These are phyloP conservation scores for Aspergillus niger DNA, from an alignment of 2,329 filamentous ascomycete species.

Conservation along the genomic window DNA sequence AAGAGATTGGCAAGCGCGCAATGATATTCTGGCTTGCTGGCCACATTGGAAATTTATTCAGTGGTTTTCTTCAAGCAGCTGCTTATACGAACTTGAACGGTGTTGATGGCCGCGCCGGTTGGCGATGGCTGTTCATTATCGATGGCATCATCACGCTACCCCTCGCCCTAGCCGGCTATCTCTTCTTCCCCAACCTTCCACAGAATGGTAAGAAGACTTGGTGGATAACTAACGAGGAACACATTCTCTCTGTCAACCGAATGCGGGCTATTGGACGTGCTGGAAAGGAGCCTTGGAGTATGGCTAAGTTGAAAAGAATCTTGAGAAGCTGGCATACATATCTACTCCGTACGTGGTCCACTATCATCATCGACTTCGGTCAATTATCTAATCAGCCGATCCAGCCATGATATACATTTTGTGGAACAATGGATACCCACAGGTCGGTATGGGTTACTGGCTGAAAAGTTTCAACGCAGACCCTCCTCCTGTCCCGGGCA, in stretches of 20 bases:
- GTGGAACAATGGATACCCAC: conserved; percentile 43
- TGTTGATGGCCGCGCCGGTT: conserved; percentile 25
- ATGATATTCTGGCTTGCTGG: conserved; percentile 29
- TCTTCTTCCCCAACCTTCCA: conserved; percentile 26
- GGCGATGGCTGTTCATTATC: conserved; percentile 34
- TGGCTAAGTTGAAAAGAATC: conserved; percentile 37
- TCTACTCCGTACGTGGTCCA: conserved; percentile 33
- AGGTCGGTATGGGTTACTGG: conserved; percentile 47
- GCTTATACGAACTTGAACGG: conserved; percentile 29
- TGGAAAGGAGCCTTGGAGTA: conserved; percentile 40
- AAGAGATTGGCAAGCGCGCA: conserved; percentile 27
- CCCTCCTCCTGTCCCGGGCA: conserved; percentile 40
- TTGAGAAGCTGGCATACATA: conserved; percentile 45
- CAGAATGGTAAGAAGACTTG: conserved; percentile 26
- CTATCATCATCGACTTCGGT: neutral
- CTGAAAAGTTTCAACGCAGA: conserved; percentile 44
- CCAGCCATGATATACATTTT: conserved; percentile 39
- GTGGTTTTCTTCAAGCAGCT: conserved; percentile 26
- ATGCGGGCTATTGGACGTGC: conserved; percentile 42
- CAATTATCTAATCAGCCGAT: neutral
- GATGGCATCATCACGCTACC: conserved; percentile 30
- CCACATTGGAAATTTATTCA: conserved; percentile 24
- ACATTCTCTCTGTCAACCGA: conserved; percentile 27
- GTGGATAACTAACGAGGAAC: conserved; percentile 29
- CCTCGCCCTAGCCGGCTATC: conserved; percentile 25